A percentile compares a stretch with the other conserved stretches of the same genome.
Evolutionary conservation across 371 early-diverging fungal genomes (phyloP).

Genomic region (Entomophthora muscae): DNA sequence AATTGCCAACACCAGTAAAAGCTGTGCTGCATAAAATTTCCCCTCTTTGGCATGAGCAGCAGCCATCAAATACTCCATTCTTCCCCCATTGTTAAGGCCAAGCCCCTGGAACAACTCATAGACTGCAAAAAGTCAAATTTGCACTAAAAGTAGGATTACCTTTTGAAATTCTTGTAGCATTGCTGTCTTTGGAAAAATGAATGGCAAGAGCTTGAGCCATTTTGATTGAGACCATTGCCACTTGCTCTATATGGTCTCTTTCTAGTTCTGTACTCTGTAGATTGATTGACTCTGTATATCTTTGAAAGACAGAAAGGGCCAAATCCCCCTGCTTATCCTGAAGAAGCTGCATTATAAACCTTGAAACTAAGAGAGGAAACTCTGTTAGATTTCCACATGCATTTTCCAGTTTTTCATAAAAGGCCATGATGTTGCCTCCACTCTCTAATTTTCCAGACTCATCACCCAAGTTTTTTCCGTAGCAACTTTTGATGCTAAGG

Average conservation of each 20-base stretch:
- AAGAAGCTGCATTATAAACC: not conserved
- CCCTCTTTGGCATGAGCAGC: not conserved
- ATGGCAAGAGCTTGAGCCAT: not conserved
- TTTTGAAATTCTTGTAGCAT: not conserved
- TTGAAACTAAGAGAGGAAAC: not conserved
- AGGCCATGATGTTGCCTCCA: too few relatives aligned
- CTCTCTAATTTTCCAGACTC: too few relatives aligned
- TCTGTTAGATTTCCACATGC: not conserved
- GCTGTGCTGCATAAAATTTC: not conserved
- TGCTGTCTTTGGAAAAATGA: not conserved
- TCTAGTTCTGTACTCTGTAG: not conserved
- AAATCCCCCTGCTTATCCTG: not conserved
- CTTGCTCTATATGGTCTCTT: not conserved
- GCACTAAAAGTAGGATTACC: not conserved
- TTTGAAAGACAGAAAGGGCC: not conserved
- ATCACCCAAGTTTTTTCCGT: too few relatives aligned
- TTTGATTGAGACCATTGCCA: not conserved
- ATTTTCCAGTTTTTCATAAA: not conserved
- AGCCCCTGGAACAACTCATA: not conserved
- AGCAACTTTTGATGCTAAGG: too few relatives aligned
- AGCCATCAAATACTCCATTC: not conserved
- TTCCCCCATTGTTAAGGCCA: not conserved
- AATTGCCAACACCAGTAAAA: not conserved
- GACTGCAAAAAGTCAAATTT: not conserved
- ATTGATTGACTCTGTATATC: not conserved